Evolutionary conservation across 176 grass and related monocot species (phyloP).

Genomic region (Aegilops umbellulata): DNA sequence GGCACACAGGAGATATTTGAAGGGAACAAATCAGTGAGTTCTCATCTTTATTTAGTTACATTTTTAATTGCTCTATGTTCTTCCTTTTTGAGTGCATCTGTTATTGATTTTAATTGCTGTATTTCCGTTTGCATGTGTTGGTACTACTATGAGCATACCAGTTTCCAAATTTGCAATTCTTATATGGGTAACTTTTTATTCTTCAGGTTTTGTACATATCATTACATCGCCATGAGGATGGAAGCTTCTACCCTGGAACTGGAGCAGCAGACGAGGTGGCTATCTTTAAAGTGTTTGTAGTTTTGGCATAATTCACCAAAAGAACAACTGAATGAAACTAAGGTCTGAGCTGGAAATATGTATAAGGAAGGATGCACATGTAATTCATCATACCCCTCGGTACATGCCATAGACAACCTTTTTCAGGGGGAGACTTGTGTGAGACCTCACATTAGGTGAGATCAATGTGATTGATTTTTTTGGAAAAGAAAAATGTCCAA

Average conservation of each 20-base stretch:
- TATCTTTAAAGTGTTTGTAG: conserved; percentile 17
- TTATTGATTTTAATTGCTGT: neutral
- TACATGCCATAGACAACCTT: neutral
- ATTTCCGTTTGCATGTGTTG: neutral
- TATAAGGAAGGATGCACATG: neutral
- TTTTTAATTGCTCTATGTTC: neutral
- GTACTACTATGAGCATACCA: neutral
- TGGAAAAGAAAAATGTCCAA: no score
- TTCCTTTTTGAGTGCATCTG: neutral
- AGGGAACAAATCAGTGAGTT: conserved; percentile 77
- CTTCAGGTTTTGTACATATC: conserved; percentile 90
- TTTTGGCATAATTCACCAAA: neutral
- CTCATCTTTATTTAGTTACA: conserved; percentile 5
- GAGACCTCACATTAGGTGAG: no score
- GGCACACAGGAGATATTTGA: conserved; percentile 98
- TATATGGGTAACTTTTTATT: neutral
- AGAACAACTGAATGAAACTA: neutral
- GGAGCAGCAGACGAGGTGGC: conserved; percentile 83
- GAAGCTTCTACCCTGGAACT: conserved; percentile 94
- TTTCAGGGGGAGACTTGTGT: neutral
- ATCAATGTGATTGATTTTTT: no score
- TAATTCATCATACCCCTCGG: neutral
- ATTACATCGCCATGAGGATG: conserved; percentile 94
- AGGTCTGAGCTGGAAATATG: conserved; percentile 14
- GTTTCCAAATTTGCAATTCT: conserved; percentile 7